These are phyloP conservation scores for Candida tetrigidarum DNA, from an alignment of 1,139 yeast genomes.

Conservation along the genomic window DNA sequence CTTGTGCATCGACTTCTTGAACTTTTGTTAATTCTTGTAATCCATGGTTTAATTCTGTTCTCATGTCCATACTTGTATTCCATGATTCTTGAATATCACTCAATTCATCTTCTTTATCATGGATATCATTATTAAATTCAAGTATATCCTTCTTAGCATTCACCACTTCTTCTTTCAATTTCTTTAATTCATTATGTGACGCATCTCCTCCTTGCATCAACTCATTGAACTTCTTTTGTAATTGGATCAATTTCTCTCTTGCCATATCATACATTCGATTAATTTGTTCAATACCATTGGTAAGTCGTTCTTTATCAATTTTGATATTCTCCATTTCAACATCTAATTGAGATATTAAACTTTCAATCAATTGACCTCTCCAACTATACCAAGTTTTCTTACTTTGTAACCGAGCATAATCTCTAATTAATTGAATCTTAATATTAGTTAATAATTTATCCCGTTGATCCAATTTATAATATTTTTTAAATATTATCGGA, in stretches of 20 bases:
- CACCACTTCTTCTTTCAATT: conserved; percentile 9
- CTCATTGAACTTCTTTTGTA: conserved; percentile 27
- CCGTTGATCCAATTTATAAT: conserved; percentile 38
- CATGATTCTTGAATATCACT: conserved; percentile 22
- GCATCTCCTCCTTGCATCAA: conserved; percentile 6
- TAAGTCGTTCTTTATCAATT: conserved; percentile 29
- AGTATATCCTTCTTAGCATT: conserved; percentile 2
- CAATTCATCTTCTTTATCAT: conserved; percentile 12
- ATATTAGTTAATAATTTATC: conserved; percentile 45
- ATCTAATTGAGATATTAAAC: conserved; percentile 40
- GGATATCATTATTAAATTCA: not conserved
- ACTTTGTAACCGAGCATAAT: conserved; percentile 53
- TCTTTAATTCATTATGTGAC: not conserved
- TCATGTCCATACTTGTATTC: conserved; percentile 7
- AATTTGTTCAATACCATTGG: conserved; percentile 25
- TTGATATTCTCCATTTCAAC: conserved; percentile 29
- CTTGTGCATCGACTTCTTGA: conserved; percentile 2
- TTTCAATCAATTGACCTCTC: conserved; percentile 50
- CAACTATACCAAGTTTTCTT: conserved; percentile 61
- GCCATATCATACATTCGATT: conserved; percentile 21
- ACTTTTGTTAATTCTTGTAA: conserved; percentile 22
- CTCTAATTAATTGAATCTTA: conserved; percentile 50
- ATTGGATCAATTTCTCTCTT: conserved; percentile 15
- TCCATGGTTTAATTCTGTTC: conserved; percentile 21
- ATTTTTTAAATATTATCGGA: conserved; percentile 54